These are phyloP conservation scores for Floccularia luteovirens DNA, from an alignment of 768 basidiomycete genomes.

Conservation along the genomic window DNA sequence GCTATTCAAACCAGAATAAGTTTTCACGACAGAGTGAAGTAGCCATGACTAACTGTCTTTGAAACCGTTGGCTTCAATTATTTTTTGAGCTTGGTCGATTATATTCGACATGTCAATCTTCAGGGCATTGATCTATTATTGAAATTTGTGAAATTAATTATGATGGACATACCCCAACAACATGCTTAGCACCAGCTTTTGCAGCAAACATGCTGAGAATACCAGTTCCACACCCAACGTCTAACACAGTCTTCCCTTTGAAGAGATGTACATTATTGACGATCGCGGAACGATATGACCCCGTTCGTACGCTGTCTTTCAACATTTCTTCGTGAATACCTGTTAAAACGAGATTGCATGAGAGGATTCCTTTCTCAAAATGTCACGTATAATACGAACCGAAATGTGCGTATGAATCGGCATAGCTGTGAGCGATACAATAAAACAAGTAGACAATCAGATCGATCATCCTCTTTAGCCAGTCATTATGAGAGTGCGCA, in stretches of 20 bases:
- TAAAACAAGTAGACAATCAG: slow-evolving; percentile 29
- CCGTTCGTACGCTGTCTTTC: slow-evolving; percentile 92
- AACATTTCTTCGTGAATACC: slow-evolving; percentile 99
- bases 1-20: slow-evolving; percentile 33
- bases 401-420: slow-evolving; percentile 94
- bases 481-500: slow-evolving; percentile 32
- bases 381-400: slow-evolving; percentile 38
- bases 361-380: slow-evolving; percentile 2
- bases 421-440: slow-evolving; percentile 73
- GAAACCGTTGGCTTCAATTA: slow-evolving; percentile 95
- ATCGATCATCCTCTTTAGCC: slow-evolving; percentile 17
- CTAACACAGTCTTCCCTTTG: slow-evolving; percentile 93
- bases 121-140: slow-evolving; percentile 9
- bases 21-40: slow-evolving; percentile 6
- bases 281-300: slow-evolving; percentile 93
- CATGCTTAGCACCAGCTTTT: slow-evolving; percentile 89
- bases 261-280: slow-evolving; percentile 92
- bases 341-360: slow-evolving; percentile 20
- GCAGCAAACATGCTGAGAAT: slow-evolving; percentile 98
- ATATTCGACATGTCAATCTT: slow-evolving; percentile 99
- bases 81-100: slow-evolving; percentile 97
- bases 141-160: slow-evolving; percentile 4
- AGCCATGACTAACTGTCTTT: slow-evolving; percentile 64
- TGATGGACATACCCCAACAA: slow-evolving; percentile 69
- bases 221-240: slow-evolving; percentile 98